phyloP scores from a whole-genome alignment of 768 basidiomycete species.

The Lactifluus subvellereus region DNA sequence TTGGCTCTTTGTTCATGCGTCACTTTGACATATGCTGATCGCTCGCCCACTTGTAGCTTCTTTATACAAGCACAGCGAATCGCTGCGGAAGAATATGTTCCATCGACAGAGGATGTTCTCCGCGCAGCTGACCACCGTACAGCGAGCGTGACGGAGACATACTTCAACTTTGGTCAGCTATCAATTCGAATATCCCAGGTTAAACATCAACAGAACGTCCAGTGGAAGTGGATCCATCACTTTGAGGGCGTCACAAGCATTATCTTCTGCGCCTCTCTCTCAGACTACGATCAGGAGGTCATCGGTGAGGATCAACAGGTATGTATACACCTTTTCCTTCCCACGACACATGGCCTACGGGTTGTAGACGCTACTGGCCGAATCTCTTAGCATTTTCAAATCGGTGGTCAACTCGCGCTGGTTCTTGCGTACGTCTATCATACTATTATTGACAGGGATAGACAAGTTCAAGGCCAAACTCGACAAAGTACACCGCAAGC shows the following conservation, averaged over 20 bases:
- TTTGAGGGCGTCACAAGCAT: conserved; percentile 65
- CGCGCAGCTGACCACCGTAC: conserved; percentile 78
- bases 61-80: conserved; percentile 79
- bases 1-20: neutral
- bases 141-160: conserved; percentile 75
- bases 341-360: neutral
- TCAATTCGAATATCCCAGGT: conserved; percentile 70
- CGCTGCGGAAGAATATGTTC: conserved; percentile 68
- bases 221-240: conserved; percentile 47
- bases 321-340: conserved; percentile 25
- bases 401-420: conserved; percentile 47
- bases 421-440: conserved; percentile 39
- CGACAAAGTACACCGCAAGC: conserved; percentile 30
- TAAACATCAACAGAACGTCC: conserved; percentile 48
- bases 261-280: conserved; percentile 66
- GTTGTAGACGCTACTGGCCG: conserved; percentile 37
- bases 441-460: conserved; percentile 40
- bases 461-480: conserved; percentile 48
- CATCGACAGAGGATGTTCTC: conserved; percentile 79
- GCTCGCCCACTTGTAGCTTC: conserved; percentile 51
- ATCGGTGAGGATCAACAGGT: neutral
- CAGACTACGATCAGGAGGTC: conserved; percentile 70
- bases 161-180: conserved; percentile 40
- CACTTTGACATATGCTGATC: conserved; percentile 2
- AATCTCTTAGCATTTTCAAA: conserved; percentile 47